Conservation (phyloP, 1,284 basidiomycete genomes). For the Quambalaria eucalypti region DNA sequence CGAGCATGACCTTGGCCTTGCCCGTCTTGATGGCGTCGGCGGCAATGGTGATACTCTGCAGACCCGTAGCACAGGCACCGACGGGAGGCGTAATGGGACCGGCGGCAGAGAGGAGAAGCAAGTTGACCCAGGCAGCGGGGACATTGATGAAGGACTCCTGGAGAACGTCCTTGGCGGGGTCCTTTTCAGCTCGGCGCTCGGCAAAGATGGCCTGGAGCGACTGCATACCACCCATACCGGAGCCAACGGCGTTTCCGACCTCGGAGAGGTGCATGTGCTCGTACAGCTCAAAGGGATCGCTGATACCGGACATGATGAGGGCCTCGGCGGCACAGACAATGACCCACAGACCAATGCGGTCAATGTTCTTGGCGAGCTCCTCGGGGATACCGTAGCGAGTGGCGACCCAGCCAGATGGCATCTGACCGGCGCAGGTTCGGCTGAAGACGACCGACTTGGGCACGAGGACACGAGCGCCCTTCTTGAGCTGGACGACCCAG, state of each 20-base stretch:
- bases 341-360: constrained; percentile 93
- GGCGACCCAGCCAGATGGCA: constrained; percentile 94
- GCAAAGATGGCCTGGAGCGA: constrained; percentile 70
- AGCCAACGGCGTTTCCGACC: constrained; percentile 54
- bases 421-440: constrained; percentile 86
- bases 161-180: constrained; percentile 93
- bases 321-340: constrained; percentile 88
- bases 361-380: constrained; percentile 88
- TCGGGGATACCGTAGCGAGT: constrained; percentile 94
- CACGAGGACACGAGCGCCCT: constrained; percentile 83
- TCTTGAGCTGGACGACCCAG: constrained; percentile 97
- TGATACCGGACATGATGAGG: constrained; percentile 87
- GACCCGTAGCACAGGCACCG: constrained; percentile 92
- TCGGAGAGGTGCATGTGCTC: constrained; percentile 93
- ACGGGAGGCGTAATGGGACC: constrained; percentile 98
- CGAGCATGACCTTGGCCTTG: constrained; percentile 98
- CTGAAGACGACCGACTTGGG: constrained; percentile 94
- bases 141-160: constrained; percentile 67
- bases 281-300: constrained; percentile 69
- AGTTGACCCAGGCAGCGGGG: constrained; percentile 80
- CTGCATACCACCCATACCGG: constrained; percentile 90
- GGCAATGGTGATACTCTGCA: constrained; percentile 97
- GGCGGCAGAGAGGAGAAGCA: constrained; percentile 54
- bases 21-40: constrained; percentile 85
- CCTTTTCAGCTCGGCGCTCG: constrained; percentile 90